phyloP scores from a whole-genome alignment of 2,329 filamentous ascomycete genomes.

The Trichoderma hamatum region DNA sequence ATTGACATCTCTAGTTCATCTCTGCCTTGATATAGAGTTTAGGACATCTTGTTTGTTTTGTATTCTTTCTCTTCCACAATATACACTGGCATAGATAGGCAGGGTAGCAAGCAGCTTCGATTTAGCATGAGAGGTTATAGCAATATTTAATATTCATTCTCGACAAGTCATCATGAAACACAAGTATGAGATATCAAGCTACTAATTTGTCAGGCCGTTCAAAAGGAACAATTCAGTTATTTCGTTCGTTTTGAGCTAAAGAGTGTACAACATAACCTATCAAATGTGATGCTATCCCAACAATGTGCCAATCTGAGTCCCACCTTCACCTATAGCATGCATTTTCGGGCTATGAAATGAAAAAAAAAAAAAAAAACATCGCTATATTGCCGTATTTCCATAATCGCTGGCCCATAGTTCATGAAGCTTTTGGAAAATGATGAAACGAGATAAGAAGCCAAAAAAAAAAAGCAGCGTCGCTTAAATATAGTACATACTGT shows the following conservation, averaged over 20 bases:
- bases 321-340: background rate
- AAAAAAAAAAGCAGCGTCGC: background rate
- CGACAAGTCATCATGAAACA: background rate
- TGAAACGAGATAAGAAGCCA: too few relatives aligned
- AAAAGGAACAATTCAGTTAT: background rate
- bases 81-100: background rate
- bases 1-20: background rate
- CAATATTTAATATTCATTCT: background rate
- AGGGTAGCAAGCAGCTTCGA: background rate
- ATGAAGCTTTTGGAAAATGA: background rate
- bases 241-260: background rate
- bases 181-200: background rate
- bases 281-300: background rate
- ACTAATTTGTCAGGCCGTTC: background rate
- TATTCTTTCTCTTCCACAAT: background rate
- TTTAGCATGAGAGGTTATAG: background rate
- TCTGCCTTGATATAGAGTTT: background rate
- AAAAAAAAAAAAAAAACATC: background rate
- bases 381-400: background rate
- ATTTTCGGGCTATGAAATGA: background rate
- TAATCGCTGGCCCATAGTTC: background rate
- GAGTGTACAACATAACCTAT: background rate
- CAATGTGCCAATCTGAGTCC: background rate
- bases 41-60: background rate
- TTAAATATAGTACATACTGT: conserved; percentile 63